Percentiles rank a stretch among this genome's conserved stretches.
Evolutionary conservation across 106 monocot species (phyloP).

Genomic region (Dactylorhiza incarnata): DNA sequence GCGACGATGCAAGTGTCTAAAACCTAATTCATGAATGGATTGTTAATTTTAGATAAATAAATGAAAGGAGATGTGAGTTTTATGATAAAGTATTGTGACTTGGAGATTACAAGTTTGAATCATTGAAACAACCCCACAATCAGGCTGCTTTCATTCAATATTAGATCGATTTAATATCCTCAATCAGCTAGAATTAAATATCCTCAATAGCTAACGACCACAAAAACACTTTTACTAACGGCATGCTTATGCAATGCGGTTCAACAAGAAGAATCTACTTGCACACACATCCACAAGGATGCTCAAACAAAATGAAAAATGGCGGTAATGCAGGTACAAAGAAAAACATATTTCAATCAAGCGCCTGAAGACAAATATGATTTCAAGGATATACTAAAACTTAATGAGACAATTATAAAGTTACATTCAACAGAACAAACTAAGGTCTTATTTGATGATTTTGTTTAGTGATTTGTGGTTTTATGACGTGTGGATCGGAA

Average conservation of each 20-base stretch:
- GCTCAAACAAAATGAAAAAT: neutral
- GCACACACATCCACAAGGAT: too few relatives aligned
- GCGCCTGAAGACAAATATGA: too few relatives aligned
- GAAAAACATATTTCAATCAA: neutral
- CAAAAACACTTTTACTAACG: neutral
- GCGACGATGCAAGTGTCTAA: neutral
- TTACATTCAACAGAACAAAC: neutral
- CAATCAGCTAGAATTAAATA: neutral
- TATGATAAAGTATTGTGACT: conserved; percentile 1
- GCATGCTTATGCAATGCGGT: neutral
- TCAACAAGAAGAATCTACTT: neutral
- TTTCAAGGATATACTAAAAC: too few relatives aligned
- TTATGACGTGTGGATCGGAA: neutral
- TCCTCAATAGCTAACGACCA: too few relatives aligned
- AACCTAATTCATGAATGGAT: neutral
- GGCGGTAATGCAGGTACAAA: neutral
- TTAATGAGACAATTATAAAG: too few relatives aligned
- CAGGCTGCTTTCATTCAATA: neutral
- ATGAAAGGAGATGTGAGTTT: neutral
- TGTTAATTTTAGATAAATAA: neutral
- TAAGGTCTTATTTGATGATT: neutral
- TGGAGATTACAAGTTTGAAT: neutral
- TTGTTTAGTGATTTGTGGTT: neutral
- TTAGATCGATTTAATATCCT: neutral
- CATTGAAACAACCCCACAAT: neutral